Base-by-base conservation (phyloP, 2,329 filamentous ascomycete species). In the Cordyceps cicadae region DNA sequence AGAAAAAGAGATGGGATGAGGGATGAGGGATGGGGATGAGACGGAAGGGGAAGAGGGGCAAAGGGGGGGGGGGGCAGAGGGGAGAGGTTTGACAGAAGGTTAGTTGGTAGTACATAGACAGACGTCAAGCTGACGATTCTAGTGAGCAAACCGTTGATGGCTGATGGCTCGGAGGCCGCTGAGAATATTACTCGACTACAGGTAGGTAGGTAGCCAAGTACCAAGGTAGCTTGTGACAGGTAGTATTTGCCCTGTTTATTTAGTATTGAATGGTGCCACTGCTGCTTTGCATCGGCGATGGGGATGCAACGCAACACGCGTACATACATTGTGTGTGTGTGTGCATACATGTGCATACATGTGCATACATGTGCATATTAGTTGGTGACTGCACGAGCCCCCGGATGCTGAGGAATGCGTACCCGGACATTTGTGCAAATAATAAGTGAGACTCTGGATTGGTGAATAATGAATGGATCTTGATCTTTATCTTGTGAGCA, bases 201-300 rank as follows among this genome's bases (percentile, higher is more conserved):
- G 32, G 6, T 2, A 34, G 32, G 32, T 34, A 34, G 11, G 32
- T 3, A 34, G 32, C 3, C 6, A 24, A 4, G 24, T 24, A 24
- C 24, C 24, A 24, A 24, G 24, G 24, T 24, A 24, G 24, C 4
- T 24, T 24, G 24, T 24, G 4, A 41, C 32, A n/a, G 21, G 15
- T 54, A 37, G 26, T 24, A 24, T 17, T n/a, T 24, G 51, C 37
- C 34, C 24, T 24, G 24, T 24, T 24, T 24, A 24, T 24, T 24
- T 24, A 24, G 2, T 24, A 41, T 26, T 17, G 6, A n/a, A 34
- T n/a, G 54, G 43, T 32, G 43, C 11, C 2, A 43, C 8, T 32
- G 54, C 45, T 32, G 54, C 32, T 41, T 51, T 50, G 37, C 55
- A 58, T 58, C 55, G 55, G 55, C 46, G 46, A 51, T 43, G 48